phyloP scores from a whole-genome alignment of 2,329 filamentous ascomycete species.

The Rutstroemia sp. region DNA sequence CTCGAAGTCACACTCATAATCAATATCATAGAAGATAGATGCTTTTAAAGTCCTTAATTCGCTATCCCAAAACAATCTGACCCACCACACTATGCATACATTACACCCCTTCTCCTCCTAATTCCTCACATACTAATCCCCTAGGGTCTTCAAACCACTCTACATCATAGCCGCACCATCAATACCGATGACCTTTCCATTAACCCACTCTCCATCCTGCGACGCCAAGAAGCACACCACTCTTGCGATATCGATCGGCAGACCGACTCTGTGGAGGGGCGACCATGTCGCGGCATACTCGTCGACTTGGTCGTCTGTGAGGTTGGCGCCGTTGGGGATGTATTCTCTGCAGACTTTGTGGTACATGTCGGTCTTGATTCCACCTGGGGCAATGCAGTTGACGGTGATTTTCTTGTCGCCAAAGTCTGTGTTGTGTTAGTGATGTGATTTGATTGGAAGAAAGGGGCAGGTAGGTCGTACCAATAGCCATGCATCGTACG shows the following conservation, averaged over 20 bases:
- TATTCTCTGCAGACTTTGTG: conserved; percentile 58
- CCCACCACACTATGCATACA: too few species aligned
- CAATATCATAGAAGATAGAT: too few species aligned
- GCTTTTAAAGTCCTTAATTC: too few species aligned
- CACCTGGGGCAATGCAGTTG: conserved; percentile 62
- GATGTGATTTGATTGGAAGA: conserved; percentile 38
- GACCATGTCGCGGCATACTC: conserved; percentile 58
- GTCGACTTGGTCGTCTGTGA: conserved; percentile 50
- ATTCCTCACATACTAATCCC: neutral
- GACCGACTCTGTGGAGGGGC: conserved; percentile 56
- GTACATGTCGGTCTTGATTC: conserved; percentile 63
- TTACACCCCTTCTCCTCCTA: too few species aligned
- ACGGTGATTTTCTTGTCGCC: conserved; percentile 58
- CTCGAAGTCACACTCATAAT: too few species aligned
- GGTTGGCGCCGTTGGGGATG: conserved; percentile 48
- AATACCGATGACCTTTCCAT: conserved; percentile 21
- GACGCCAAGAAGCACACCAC: conserved; percentile 54
- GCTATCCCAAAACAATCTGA: too few species aligned
- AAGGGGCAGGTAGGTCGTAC: conserved; percentile 32
- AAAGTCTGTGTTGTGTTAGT: conserved; percentile 50
- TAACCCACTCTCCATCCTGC: conserved; percentile 44
- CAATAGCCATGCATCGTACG: conserved; percentile 65
- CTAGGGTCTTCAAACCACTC: too few species aligned
- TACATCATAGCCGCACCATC: conserved; percentile 23
- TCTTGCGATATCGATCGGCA: conserved; percentile 60